Conservation (phyloP, 1,284 basidiomycete genomes). For the Pisolithus thermaeus region DNA sequence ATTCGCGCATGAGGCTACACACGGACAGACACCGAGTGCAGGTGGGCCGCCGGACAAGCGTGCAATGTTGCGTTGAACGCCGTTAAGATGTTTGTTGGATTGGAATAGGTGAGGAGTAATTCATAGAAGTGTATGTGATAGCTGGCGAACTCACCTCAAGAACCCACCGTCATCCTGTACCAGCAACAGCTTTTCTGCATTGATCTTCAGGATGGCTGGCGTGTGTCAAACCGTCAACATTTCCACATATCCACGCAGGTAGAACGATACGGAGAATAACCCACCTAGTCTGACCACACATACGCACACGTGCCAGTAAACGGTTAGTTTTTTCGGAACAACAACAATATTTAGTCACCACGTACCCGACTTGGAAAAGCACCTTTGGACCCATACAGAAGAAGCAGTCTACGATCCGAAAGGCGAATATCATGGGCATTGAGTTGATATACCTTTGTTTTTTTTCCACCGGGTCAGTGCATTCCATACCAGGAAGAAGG, state of each 20-base stretch:
- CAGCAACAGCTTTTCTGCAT: conserved; percentile 90
- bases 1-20: conserved; percentile 82
- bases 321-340: neutral
- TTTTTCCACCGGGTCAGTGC: neutral
- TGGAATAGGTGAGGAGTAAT: too few species aligned
- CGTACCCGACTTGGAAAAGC: conserved; percentile 93
- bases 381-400: conserved; percentile 99
- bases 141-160: conserved; percentile 62
- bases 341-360: conserved; percentile 10
- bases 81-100: too few species aligned
- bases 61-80: too few species aligned
- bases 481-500: neutral
- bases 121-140: too few species aligned
- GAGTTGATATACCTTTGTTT: conserved; percentile 85
- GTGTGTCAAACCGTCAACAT: conserved; percentile 6
- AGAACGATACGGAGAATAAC: neutral
- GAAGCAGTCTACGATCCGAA: conserved; percentile 98
- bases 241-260: neutral
- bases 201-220: conserved; percentile 94
- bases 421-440: conserved; percentile 99
- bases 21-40: too few species aligned
- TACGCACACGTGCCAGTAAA: neutral
- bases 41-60: too few species aligned
- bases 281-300: too few species aligned
- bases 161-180: conserved; percentile 98